Evolutionary conservation across 2,329 filamentous ascomycete genomes (phyloP).

Genomic region (Cryoendolithus antarcticus): DNA sequence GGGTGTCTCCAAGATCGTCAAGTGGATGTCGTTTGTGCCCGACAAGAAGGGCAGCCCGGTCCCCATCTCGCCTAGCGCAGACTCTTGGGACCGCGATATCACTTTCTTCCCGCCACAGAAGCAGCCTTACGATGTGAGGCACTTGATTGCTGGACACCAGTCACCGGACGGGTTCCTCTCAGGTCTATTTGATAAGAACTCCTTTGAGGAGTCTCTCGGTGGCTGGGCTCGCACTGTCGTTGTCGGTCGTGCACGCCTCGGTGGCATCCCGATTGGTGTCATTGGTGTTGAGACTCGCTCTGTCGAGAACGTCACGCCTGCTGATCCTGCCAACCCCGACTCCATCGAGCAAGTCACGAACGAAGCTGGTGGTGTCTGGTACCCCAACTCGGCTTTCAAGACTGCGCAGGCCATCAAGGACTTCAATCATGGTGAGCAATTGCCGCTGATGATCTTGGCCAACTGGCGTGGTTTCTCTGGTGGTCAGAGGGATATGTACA

Average conservation of each 20-base stretch:
- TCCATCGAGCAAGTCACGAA: conserved; percentile 91
- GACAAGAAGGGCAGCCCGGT: conserved; percentile 89
- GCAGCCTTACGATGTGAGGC: conserved; percentile 82
- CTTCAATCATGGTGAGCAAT: conserved; percentile 97
- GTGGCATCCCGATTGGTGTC: conserved; percentile 95
- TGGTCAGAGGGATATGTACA: conserved; percentile 99
- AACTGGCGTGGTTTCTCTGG: conserved; percentile 99
- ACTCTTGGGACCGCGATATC: conserved; percentile 88
- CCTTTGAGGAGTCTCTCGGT: conserved; percentile 90
- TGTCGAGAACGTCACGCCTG: conserved; percentile 91
- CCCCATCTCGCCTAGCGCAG: conserved; percentile 75
- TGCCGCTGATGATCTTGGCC: conserved; percentile 96
- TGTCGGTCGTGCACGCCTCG: conserved; percentile 87
- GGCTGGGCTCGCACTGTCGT: conserved; percentile 97
- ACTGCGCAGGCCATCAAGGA: conserved; percentile 96
- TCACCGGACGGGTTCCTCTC: conserved; percentile 75
- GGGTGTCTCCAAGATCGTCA: conserved; percentile 92
- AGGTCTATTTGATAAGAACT: conserved; percentile 92
- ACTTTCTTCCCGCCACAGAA: conserved; percentile 68
- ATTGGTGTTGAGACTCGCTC: conserved; percentile 93
- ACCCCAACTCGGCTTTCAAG: conserved; percentile 99
- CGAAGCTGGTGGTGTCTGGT: conserved; percentile 98
- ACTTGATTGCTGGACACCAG: conserved; percentile 80
- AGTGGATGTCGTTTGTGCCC: conserved; percentile 95
- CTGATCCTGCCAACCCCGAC: conserved; percentile 94